Evolutionary conservation across 352 stramenopile species (phyloP).

Genomic region (Pythium aristosporum): DNA sequence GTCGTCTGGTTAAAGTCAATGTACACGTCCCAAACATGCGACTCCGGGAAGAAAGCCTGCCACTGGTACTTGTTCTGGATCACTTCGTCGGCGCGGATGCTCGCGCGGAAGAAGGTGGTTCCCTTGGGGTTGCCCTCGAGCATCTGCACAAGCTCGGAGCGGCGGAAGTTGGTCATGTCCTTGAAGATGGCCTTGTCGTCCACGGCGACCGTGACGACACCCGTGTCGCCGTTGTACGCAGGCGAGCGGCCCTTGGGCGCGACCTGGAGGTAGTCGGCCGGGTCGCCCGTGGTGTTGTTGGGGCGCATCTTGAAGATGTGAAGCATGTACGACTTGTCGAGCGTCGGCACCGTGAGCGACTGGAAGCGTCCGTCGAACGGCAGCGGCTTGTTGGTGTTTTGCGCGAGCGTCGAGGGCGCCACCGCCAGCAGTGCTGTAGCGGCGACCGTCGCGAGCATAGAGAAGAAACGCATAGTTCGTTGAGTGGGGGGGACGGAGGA

Average conservation of each 20-base stretch:
- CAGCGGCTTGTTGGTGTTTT: constrained; percentile 13
- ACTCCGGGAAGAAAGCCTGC: constrained; percentile 16
- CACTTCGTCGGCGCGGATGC: constrained; percentile 10
- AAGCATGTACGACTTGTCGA: constrained; percentile 17
- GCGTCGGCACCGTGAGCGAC: constrained; percentile 8
- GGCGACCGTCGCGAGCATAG: constrained; percentile 6
- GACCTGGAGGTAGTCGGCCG: constrained; percentile 34
- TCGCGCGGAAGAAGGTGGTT: constrained; percentile 37
- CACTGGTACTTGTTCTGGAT: constrained; percentile 21
- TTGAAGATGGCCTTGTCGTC: constrained; percentile 33
- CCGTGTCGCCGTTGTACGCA: constrained; percentile 36
- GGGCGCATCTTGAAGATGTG: constrained; percentile 25
- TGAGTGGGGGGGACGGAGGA: not conserved
- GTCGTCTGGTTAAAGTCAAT: not conserved
- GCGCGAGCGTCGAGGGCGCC: not conserved
- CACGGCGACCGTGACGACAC: constrained; percentile 32
- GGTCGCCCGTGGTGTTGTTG: constrained; percentile 30
- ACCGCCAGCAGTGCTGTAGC: not conserved
- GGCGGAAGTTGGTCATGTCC: constrained; percentile 27
- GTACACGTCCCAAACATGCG: constrained; percentile 12
- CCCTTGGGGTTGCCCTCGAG: constrained; percentile 28
- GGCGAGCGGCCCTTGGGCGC: constrained; percentile 27
- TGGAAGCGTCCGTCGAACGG: constrained; percentile 18
- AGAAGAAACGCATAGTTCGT: constrained; percentile 7
- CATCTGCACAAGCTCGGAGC: constrained; percentile 36